phyloP scores from a whole-genome alignment of 495 filamentous ascomycete genomes.

The Aspergillus sparsus region DNA sequence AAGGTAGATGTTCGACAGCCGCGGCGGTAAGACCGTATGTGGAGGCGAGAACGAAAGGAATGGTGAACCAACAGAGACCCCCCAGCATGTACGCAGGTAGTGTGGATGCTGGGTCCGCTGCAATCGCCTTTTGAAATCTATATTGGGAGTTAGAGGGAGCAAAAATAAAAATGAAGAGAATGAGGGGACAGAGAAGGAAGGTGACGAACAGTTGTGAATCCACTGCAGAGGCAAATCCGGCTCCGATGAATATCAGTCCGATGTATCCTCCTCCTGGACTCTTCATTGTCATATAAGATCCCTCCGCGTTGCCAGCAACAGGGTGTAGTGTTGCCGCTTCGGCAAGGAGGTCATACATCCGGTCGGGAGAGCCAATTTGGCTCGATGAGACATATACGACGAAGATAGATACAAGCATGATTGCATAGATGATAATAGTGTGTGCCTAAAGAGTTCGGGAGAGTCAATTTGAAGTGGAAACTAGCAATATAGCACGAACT shows the following conservation, averaged over 20 bases:
- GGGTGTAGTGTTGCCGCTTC: conserved; percentile 3
- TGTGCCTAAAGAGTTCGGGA: neutral
- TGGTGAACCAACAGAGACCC: conserved; percentile 6
- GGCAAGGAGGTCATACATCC: neutral
- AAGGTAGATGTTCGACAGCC: neutral
- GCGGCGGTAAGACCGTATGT: conserved; percentile 8
- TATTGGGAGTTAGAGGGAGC: neutral
- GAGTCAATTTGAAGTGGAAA: neutral
- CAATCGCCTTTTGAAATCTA: conserved; percentile 7
- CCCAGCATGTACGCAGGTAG: conserved; percentile 1
- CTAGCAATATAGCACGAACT: neutral
- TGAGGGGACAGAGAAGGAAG: too few species aligned
- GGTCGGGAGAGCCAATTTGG: neutral
- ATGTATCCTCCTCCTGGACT: conserved; percentile 7
- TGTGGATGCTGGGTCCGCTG: neutral
- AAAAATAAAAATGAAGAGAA: too few species aligned
- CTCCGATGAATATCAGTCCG: conserved; percentile 5
- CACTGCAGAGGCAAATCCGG: neutral
- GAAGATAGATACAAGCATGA: neutral
- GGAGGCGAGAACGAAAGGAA: conserved; percentile 7
- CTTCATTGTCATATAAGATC: neutral
- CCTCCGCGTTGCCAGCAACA: neutral
- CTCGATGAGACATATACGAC: conserved; percentile 4
- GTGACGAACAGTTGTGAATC: too few species aligned
- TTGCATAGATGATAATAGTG: neutral